Evolutionary conservation across 257 asterid genomes (phyloP).

Genomic region (Primulina eburnea): DNA sequence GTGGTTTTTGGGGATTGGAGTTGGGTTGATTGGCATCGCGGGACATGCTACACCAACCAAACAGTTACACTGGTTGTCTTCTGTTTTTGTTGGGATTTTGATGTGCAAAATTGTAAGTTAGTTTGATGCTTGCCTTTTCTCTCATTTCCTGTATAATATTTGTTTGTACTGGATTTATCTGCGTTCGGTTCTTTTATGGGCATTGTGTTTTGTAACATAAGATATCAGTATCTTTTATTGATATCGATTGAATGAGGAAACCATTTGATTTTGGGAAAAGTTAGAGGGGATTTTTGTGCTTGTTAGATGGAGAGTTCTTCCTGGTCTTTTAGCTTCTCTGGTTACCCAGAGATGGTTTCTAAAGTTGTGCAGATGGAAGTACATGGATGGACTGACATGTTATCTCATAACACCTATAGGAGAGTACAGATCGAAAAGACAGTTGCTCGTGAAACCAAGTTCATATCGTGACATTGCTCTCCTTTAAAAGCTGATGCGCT

Average conservation of each 20-base stretch:
- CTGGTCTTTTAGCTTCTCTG: background rate
- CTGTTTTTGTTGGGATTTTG: slow-evolving; percentile 59
- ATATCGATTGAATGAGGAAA: background rate
- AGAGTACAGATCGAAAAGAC: background rate
- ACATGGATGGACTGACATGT: background rate
- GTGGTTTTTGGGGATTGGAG: slow-evolving; percentile 31
- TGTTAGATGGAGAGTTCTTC: slow-evolving; percentile 3
- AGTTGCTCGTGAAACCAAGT: background rate
- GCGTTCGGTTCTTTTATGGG: background rate
- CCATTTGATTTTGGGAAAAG: slow-evolving; percentile 11
- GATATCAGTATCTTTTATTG: slow-evolving; percentile 2
- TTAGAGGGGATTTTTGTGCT: slow-evolving; percentile 2
- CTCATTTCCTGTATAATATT: background rate
- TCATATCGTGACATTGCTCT: background rate
- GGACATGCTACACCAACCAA: slow-evolving; percentile 48
- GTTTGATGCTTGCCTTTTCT: background rate
- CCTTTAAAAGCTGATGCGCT: background rate
- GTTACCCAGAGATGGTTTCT: background rate
- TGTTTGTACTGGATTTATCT: background rate
- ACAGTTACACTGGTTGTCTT: slow-evolving; percentile 55
- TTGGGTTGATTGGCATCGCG: slow-evolving; percentile 35
- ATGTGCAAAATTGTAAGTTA: slow-evolving; percentile 84
- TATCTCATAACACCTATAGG: background rate
- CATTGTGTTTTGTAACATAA: slow-evolving; percentile 9
- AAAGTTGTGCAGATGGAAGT: slow-evolving; percentile 1